These are phyloP conservation scores for Syzygium jambos DNA, from an alignment of 345 rosid species.

Conservation along the genomic window DNA sequence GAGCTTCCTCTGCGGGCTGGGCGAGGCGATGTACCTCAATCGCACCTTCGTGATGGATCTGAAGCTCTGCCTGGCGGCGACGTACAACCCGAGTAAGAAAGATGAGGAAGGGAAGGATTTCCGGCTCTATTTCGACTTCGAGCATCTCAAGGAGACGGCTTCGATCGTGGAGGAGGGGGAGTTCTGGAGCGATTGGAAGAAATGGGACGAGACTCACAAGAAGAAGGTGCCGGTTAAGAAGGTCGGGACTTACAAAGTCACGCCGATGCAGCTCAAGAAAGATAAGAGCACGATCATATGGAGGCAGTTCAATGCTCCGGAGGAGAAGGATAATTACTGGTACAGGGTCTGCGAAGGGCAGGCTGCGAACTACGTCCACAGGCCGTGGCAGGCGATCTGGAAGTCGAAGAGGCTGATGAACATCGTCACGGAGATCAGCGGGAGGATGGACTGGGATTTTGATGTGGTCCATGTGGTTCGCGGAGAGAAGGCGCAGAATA, in stretches of 20 bases:
- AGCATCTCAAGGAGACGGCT: slow-evolving; percentile 80
- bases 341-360: slow-evolving; percentile 90
- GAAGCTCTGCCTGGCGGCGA: slow-evolving; percentile 61
- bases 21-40: slow-evolving; percentile 91
- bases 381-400: slow-evolving; percentile 90
- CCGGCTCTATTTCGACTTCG: slow-evolving; percentile 79
- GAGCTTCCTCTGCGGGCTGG: slow-evolving; percentile 95
- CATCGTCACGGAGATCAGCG: slow-evolving; percentile 74
- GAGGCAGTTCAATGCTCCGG: slow-evolving; percentile 79
- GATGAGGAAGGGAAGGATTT: slow-evolving; percentile 91
- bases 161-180: slow-evolving; percentile 77
- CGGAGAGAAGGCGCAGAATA: slow-evolving; percentile 83
- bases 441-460: slow-evolving; percentile 94
- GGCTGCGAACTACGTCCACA: slow-evolving; percentile 55
- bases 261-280: slow-evolving; percentile 68
- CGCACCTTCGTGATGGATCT: slow-evolving; percentile 89
- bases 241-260: slow-evolving; percentile 48
- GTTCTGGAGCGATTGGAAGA: slow-evolving; percentile 74
- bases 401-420: slow-evolving; percentile 95
- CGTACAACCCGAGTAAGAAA: slow-evolving; percentile 52
- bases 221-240: slow-evolving; percentile 68
- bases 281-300: slow-evolving; percentile 69
- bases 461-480: slow-evolving; percentile 86
- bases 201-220: slow-evolving; percentile 66
- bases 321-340: slow-evolving; percentile 90